Evolutionary conservation across 2,329 filamentous ascomycete genomes (phyloP).

Genomic region (Pseudogymnoascus pannorum): DNA sequence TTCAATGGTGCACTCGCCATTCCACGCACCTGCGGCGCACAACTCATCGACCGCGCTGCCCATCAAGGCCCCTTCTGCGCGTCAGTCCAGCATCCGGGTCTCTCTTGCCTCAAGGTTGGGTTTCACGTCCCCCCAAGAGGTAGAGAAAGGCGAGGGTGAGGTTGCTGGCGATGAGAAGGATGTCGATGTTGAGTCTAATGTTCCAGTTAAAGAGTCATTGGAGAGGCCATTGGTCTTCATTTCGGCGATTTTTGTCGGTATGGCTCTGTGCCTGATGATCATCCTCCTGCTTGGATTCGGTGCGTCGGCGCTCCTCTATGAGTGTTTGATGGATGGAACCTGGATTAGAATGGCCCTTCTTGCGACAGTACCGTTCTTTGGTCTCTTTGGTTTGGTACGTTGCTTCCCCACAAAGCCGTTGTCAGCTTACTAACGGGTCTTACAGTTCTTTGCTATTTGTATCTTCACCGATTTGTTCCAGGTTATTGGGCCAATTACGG

Average conservation of each 20-base stretch:
- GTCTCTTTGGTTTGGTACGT: constrained; percentile 25
- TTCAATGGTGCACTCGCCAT: background rate
- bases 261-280: constrained; percentile 32
- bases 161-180: constrained; percentile 14
- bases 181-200: constrained; percentile 18
- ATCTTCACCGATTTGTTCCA: constrained; percentile 42
- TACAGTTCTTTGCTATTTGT: constrained; percentile 38
- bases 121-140: background rate
- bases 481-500: constrained; percentile 41
- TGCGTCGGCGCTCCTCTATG: constrained; percentile 30
- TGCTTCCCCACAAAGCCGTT: constrained; percentile 19
- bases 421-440: constrained; percentile 35
- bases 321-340: constrained; percentile 33
- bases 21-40: background rate
- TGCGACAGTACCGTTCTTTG: constrained; percentile 31
- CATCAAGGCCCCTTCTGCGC: background rate
- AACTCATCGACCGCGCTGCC: background rate
- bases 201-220: constrained; percentile 32
- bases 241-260: constrained; percentile 34
- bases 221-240: constrained; percentile 33
- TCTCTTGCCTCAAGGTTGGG: background rate
- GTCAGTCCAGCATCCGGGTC: background rate
- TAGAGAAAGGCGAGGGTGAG: background rate
- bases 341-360: constrained; percentile 34
- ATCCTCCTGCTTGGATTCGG: constrained; percentile 33